Evolutionary conservation across 164 flowering plant genomes (phyloP).

Genomic region (Stephania japonica): DNA sequence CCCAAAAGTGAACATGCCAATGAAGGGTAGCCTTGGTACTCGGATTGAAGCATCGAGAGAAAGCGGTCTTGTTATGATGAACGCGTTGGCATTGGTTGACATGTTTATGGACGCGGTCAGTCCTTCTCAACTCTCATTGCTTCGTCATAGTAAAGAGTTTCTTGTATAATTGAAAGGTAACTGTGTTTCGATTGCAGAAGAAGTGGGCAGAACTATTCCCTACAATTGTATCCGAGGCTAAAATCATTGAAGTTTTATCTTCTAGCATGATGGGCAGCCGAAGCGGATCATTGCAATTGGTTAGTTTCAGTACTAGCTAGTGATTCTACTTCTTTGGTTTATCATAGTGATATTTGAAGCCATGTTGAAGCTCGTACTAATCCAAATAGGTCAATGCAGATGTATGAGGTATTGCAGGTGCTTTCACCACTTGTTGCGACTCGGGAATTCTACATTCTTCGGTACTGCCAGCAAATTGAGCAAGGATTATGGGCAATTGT

Average conservation of each 20-base stretch:
- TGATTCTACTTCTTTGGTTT: background rate
- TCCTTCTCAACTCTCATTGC: background rate
- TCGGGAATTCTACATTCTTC: slow-evolving; percentile 65
- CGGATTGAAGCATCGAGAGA: slow-evolving; percentile 58
- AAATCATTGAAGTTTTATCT: slow-evolving; percentile 41
- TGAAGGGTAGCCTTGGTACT: slow-evolving; percentile 31
- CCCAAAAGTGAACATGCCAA: slow-evolving; percentile 29
- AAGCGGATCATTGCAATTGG: slow-evolving; percentile 68
- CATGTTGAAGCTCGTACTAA: slow-evolving; percentile 5
- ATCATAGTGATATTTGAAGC: background rate
- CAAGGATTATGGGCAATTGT: slow-evolving; percentile 80
- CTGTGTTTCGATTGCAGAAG: slow-evolving; percentile 28
- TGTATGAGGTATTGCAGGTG: slow-evolving; percentile 70
- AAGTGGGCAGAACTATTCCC: slow-evolving; percentile 70
- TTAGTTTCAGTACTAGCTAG: slow-evolving; percentile 13
- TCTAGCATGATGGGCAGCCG: slow-evolving; percentile 43
- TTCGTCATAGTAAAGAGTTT: background rate
- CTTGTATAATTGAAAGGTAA: background rate
- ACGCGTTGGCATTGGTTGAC: slow-evolving; percentile 53
- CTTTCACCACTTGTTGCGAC: slow-evolving; percentile 67
- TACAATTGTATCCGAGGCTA: slow-evolving; percentile 45
- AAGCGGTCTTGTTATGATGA: slow-evolving; percentile 43
- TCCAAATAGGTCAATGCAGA: slow-evolving; percentile 32
- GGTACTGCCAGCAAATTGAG: slow-evolving; percentile 69
- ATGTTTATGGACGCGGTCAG: slow-evolving; percentile 70